A percentile compares a stretch with the other conserved stretches of the same genome.
phyloP scores from a whole-genome alignment of 2,329 filamentous ascomycete genomes.

The Coniochaeta ligniaria region DNA sequence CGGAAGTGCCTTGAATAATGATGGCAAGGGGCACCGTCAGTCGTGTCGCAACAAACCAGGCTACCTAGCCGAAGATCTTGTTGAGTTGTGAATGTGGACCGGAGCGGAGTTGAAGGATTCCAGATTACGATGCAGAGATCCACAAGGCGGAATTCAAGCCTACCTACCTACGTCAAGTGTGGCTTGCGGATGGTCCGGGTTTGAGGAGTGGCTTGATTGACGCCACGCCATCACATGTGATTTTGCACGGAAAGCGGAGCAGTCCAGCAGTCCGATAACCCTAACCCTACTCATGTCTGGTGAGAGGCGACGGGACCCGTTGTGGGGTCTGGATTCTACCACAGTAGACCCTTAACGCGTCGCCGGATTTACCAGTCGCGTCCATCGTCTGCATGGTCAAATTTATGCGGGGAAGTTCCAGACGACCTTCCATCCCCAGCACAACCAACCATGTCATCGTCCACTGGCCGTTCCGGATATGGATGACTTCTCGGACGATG shows the following conservation, averaged over 20 bases:
- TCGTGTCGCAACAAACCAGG: neutral
- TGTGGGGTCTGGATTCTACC: too few relatives aligned
- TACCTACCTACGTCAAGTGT: neutral
- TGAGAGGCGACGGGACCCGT: too few relatives aligned
- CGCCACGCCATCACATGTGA: neutral
- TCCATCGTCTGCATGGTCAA: neutral
- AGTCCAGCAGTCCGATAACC: too few relatives aligned
- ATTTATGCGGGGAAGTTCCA: neutral
- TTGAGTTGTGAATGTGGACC: neutral
- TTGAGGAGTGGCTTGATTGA: neutral
- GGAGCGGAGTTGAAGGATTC: neutral
- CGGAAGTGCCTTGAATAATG: neutral
- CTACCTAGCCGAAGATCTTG: neutral
- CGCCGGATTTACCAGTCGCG: neutral
- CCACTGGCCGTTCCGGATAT: constrained; percentile 18
- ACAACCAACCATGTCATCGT: neutral
- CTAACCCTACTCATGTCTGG: neutral
- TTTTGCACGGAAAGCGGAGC: too few relatives aligned
- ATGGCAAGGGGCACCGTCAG: neutral
- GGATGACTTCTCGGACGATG: constrained; percentile 59
- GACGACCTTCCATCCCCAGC: neutral
- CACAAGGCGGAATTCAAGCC: neutral
- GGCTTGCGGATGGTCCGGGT: neutral
- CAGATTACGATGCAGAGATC: neutral
- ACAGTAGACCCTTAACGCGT: neutral